Base-by-base conservation (phyloP, 345 rosid species). In the Eucalyptus virginea region DNA sequence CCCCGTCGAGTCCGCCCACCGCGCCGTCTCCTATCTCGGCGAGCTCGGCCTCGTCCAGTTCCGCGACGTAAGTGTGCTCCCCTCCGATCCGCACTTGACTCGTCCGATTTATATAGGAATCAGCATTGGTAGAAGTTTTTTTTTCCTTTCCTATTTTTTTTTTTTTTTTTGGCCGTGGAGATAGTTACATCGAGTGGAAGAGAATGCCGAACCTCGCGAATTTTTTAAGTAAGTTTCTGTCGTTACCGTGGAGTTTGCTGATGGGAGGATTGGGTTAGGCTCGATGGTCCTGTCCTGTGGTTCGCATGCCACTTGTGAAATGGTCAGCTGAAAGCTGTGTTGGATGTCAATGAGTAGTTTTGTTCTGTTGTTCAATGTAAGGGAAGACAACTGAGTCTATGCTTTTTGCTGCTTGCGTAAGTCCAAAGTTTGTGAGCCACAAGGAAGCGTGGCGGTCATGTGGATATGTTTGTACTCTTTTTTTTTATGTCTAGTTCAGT, bases 1-100 rank as follows among this genome's bases (percentile, higher is more conserved):
- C 88, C 99, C 99, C 49, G 96, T 91, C 58, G 99, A 98, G 92
- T 94, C 98, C 67, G 96, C 99, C 90, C 98, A 94, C 91, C 98
- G 98, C 45, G 97, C 96, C 90, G 69, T 93, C 89, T 92, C 95
- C 88, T 93, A 93, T 50, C 93, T 93, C 88, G 95, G 94, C 37
- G 94, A 92, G 86, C 90, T 93, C 88, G 95, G 95, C 89, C 92
- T 91, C 88, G 93, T 93, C 69, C 95, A 93, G 86, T 92, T 93
- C 91, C 92, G 91, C 47, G 95, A 93, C 86, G 95, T 93, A 54
- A 91, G 94, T 88, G 50, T 42, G 24, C 48, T 60, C 21, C 65
- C 23, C 47, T 77, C 85, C 30, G 47, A 77, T 77, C 85, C 45
- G 45, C 83, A 10, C 15, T 30, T 21, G 83, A 37, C 45, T 37